A percentile compares a stretch with the other conserved stretches of the same genome.
Evolutionary conservation across 163 green algal genomes (phyloP).

Genomic region (Chlamydomonas reinhardtii): DNA sequence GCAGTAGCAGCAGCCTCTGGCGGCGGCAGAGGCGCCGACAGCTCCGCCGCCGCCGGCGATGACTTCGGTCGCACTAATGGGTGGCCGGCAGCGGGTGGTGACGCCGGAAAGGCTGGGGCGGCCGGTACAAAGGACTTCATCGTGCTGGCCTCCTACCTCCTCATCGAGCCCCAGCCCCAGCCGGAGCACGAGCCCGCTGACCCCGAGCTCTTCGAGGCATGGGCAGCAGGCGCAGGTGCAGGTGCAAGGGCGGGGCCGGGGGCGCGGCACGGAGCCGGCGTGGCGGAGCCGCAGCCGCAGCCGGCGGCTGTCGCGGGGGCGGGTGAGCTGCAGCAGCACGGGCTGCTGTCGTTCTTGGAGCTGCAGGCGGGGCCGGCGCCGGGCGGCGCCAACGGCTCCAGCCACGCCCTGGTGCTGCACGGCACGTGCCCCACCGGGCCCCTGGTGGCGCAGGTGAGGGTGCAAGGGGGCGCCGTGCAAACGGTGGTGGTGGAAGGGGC

Average conservation of each 20-base stretch:
- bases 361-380: not conserved
- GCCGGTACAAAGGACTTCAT: constrained; percentile 45
- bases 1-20: too few species aligned
- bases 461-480: too few species aligned
- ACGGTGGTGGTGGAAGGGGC: too few species aligned
- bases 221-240: not conserved
- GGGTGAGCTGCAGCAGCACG: constrained; percentile 14
- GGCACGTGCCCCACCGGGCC: not conserved
- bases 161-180: not conserved
- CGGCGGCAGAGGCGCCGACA: too few species aligned
- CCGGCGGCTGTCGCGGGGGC: not conserved
- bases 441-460: too few species aligned
- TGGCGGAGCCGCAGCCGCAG: not conserved
- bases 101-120: not conserved
- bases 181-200: not conserved
- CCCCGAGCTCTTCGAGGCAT: too few species aligned
- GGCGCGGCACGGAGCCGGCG: not conserved
- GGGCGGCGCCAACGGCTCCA: not conserved
- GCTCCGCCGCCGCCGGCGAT: not conserved
- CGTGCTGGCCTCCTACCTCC: constrained; percentile 45
- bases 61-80: not conserved
- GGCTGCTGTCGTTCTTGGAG: constrained; percentile 51
- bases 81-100: not conserved
- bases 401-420: constrained; percentile 43
- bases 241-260: not conserved